Base-by-base conservation (phyloP, 331 rosid genomes). In the Phaseolus coccineus region DNA sequence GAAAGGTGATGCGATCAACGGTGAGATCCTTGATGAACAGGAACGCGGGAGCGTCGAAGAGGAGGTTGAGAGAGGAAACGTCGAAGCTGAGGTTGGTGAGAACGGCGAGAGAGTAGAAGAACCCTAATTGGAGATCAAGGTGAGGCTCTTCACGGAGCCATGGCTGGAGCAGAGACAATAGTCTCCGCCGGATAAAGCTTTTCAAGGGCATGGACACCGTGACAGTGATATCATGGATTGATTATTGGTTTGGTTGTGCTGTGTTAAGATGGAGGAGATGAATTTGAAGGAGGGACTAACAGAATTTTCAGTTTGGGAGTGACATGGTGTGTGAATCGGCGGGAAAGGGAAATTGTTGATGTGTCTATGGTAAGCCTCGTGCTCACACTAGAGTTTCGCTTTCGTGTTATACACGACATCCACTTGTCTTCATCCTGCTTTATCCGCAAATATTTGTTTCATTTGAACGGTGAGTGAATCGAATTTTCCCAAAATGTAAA, bases 71-170 rank as follows among this genome's bases (percentile, higher is more conserved):
- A 79, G 77, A 80, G 68, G 85, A 69, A 53, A 85, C 73, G 33
- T 92, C 84, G 82, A 95, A 77, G 40, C 86, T 91, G 65, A 92
- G 90, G 63, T 91, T 78, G 66, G 72, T 80, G 25, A 81, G 85
- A 16, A 83, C 87, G 65, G 85, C 90, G 27, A 30, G 56, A 15
- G 97, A 95, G 48, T 82, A 80, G 16, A 81, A n/a, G 40, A 92
- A 46, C 84, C 97, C 99, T 76, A 92, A 74, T 55, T 85, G 55
- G 58, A 92, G 59, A 47, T 85, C 81, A 52, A 95, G 82, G 13
- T 91, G 92, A 4, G 96, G 92, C 63, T 90, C 92, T 37, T 87
- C 91, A 2, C 48, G 87, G 2, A 95, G 70, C 98, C 97, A 92
- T 79, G 97, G 97, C 81, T 74, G 90, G 9, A 95, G 88, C 74